Percentiles rank a stretch among this genome's conserved stretches.
Evolutionary conservation across 352 stramenopile species (phyloP).

Genomic region (Globisporangium nagaii): DNA sequence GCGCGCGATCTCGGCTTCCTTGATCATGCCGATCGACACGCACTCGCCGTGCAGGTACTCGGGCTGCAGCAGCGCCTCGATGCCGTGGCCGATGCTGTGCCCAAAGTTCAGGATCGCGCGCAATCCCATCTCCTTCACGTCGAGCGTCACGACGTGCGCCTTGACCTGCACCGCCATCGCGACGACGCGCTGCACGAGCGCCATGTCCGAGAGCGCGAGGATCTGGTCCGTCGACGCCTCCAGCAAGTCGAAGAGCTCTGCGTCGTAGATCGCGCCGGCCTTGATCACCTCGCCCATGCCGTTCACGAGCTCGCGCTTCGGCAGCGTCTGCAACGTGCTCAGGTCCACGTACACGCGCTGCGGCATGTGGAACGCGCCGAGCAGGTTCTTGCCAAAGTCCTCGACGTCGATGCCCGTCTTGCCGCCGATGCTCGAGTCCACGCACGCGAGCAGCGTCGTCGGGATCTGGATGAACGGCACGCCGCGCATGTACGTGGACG

Average conservation of each 20-base stretch:
- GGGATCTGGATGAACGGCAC: slow-evolving; percentile 89
- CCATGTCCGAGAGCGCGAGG: slow-evolving; percentile 56
- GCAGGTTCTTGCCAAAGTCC: slow-evolving; percentile 95
- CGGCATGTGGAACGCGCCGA: slow-evolving; percentile 98
- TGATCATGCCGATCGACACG: slow-evolving; percentile 95
- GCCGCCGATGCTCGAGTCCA: slow-evolving; percentile 97
- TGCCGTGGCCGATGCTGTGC: slow-evolving; percentile 98
- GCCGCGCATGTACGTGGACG: slow-evolving; percentile 95
- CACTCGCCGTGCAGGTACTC: slow-evolving; percentile 96
- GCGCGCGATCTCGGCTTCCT: slow-evolving; percentile 92
- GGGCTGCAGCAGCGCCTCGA: slow-evolving; percentile 95
- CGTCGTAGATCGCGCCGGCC: slow-evolving; percentile 94
- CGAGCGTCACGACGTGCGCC: slow-evolving; percentile 92
- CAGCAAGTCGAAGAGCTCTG: slow-evolving; percentile 91
- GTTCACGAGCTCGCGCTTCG: slow-evolving; percentile 94
- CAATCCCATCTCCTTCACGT: slow-evolving; percentile 94
- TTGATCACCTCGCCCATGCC: slow-evolving; percentile 98
- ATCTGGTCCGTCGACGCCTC: slow-evolving; percentile 88
- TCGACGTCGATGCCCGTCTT: slow-evolving; percentile 98
- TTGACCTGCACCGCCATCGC: slow-evolving; percentile 89
- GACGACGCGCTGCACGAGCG: slow-evolving; percentile 60
- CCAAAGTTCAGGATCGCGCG: slow-evolving; percentile 98
- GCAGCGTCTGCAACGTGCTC: slow-evolving; percentile 89
- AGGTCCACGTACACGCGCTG: slow-evolving; percentile 96
- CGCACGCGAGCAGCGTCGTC: slow-evolving; percentile 98